Conservation (phyloP, 1,284 basidiomycete genomes). For the Austroboletus novae-zelandiae region DNA sequence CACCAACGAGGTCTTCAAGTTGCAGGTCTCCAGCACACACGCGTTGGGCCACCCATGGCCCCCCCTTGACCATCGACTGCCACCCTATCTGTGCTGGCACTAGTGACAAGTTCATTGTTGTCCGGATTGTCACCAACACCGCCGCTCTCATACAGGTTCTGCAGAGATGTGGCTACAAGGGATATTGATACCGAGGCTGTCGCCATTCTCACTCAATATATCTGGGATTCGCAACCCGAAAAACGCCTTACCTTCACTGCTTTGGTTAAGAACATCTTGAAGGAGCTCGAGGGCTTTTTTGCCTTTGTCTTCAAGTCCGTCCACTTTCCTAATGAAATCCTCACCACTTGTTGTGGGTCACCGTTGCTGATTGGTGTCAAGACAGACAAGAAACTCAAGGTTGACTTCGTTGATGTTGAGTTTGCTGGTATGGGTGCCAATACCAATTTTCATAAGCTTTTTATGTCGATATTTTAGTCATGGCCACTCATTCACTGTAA, state of each 20-base stretch:
- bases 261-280: constrained; percentile 93
- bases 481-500: constrained; percentile 16
- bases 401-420: constrained; percentile 99
- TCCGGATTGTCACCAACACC: constrained; percentile 98
- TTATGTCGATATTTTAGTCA: background rate
- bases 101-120: constrained; percentile 91
- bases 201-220: constrained; percentile 94
- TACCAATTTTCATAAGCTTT: constrained; percentile 54
- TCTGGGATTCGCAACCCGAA: constrained; percentile 91
- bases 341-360: too few relatives aligned
- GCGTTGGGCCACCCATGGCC: too few relatives aligned
- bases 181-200: constrained; percentile 99
- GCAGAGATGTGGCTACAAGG: constrained; percentile 90
- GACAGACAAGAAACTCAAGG: too few relatives aligned
- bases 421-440: constrained; percentile 75
- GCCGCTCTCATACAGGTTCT: constrained; percentile 89
- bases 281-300: constrained; percentile 98
- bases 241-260: constrained; percentile 90
- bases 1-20: constrained; percentile 79
- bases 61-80: constrained; percentile 86
- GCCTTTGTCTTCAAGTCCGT: constrained; percentile 99
- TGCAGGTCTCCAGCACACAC: constrained; percentile 94
- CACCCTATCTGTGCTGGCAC: too few relatives aligned
- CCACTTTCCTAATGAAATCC: too few relatives aligned
- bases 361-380: too few relatives aligned